phyloP scores from a whole-genome alignment of 345 rosid species.

The Cardamine occulta region DNA sequence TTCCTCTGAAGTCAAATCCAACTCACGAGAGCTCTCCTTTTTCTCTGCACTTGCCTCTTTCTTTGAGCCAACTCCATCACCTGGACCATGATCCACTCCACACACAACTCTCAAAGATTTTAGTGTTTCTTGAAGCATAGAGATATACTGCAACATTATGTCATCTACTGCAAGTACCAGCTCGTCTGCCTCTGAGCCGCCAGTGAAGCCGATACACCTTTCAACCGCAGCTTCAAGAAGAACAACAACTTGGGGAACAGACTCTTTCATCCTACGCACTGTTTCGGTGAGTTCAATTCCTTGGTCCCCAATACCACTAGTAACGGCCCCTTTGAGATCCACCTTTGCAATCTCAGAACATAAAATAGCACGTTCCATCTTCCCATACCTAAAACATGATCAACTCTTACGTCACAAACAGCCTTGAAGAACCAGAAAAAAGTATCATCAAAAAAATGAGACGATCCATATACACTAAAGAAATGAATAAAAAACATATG shows the following conservation, averaged over 20 bases:
- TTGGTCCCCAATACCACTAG: slow-evolving; percentile 97
- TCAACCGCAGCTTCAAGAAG: slow-evolving; percentile 97
- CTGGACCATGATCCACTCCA: slow-evolving; percentile 76
- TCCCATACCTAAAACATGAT: slow-evolving; percentile 71
- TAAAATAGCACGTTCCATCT: slow-evolving; percentile 89
- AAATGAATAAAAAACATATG: slow-evolving; percentile 3
- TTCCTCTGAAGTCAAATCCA: slow-evolving; percentile 77
- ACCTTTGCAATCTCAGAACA: slow-evolving; percentile 88
- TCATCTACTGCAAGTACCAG: slow-evolving; percentile 92
- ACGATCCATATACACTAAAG: slow-evolving; percentile 9
- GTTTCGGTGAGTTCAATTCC: slow-evolving; percentile 98
- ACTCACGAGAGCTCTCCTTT: slow-evolving; percentile 63
- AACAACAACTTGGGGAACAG: slow-evolving; percentile 88
- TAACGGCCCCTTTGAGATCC: slow-evolving; percentile 96
- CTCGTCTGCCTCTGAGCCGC: slow-evolving; percentile 98
- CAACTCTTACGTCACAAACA: slow-evolving; percentile 31
- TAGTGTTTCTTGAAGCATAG: slow-evolving; percentile 88
- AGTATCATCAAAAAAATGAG: slow-evolving; percentile 8
- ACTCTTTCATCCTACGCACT: slow-evolving; percentile 98
- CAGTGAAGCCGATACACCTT: slow-evolving; percentile 88
- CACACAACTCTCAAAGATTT: slow-evolving; percentile 90
- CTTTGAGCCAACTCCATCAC: slow-evolving; percentile 58
- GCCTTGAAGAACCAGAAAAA: slow-evolving; percentile 8
- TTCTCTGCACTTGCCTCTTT: slow-evolving; percentile 61
- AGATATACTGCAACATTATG: slow-evolving; percentile 85